Conservation (phyloP, 441 rosid species). For the Omphalea diandra region DNA sequence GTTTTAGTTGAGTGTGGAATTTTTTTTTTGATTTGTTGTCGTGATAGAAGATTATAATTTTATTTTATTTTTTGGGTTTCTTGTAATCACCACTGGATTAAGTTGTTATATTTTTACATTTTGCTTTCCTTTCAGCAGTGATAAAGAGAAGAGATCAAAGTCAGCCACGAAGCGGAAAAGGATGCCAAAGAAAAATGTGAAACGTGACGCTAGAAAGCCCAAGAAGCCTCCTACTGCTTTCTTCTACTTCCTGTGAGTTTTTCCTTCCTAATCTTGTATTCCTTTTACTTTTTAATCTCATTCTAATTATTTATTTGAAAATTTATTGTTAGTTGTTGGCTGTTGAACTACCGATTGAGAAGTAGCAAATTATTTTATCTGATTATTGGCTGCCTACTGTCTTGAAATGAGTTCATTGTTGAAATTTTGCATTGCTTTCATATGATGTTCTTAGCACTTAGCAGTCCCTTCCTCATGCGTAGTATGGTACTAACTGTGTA, state of each 20-base stretch:
- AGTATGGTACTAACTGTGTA: neutral
- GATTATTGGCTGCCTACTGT: neutral
- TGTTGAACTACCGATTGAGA: neutral
- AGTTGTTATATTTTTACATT: conserved; percentile 5
- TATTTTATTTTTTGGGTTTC: too few species aligned
- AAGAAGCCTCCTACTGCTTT: conserved; percentile 97
- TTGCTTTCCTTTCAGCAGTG: conserved; percentile 10
- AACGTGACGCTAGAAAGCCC: conserved; percentile 62
- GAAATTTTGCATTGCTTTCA: neutral
- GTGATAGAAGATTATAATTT: too few species aligned
- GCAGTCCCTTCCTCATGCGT: neutral
- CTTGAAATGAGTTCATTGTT: neutral
- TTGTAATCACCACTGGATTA: too few species aligned
- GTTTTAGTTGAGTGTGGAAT: neutral
- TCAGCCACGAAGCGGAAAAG: too few species aligned
- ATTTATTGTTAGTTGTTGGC: conserved; percentile 2
- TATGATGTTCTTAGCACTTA: neutral
- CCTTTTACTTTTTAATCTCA: neutral
- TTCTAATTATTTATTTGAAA: neutral
- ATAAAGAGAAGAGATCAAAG: conserved; percentile 32
- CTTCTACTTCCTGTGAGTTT: conserved; percentile 64
- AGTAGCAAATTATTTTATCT: neutral
- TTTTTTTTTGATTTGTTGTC: neutral
- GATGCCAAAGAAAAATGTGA: conserved; percentile 39
- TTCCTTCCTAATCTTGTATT: neutral